Conservation (phyloP, 192 early-diverging fungal species). For the Backusella sp. region DNA sequence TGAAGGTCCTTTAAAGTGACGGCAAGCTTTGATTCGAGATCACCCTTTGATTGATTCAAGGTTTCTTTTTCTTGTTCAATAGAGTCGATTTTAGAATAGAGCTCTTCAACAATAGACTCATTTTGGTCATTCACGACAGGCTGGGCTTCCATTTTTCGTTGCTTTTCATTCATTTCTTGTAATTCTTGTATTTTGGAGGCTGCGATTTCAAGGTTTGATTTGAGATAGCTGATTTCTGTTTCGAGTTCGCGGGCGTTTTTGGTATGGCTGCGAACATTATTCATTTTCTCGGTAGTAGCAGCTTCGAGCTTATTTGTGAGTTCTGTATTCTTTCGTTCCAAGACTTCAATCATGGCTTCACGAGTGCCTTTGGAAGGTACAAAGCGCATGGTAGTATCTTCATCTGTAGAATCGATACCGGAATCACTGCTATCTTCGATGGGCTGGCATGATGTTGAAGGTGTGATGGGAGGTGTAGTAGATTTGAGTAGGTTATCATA, state of each 20-base stretch:
- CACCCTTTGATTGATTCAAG: conserved; percentile 30
- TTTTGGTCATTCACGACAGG: background rate
- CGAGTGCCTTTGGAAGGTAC: conserved; percentile 19
- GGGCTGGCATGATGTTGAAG: background rate
- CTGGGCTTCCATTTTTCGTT: background rate
- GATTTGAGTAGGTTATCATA: conserved; percentile 35
- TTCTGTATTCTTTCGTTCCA: conserved; percentile 29
- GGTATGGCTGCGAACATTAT: background rate
- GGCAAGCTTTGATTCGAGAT: conserved; percentile 36
- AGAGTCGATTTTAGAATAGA: conserved; percentile 32
- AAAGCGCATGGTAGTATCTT: conserved; percentile 13
- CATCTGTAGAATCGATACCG: conserved; percentile 13
- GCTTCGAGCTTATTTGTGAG: conserved; percentile 14
- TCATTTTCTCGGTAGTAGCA: conserved; percentile 14
- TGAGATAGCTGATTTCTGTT: conserved; percentile 18
- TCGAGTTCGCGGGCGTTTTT: conserved; percentile 20
- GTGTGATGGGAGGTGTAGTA: background rate
- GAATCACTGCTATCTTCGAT: conserved; percentile 11
- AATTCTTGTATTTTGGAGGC: conserved; percentile 27
- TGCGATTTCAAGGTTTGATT: conserved; percentile 28
- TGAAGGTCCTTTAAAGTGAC: conserved; percentile 30
- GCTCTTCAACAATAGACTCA: conserved; percentile 22
- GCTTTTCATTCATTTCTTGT: conserved; percentile 25
- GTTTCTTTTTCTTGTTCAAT: conserved; percentile 31
- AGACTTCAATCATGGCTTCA: conserved; percentile 31